phyloP scores from a whole-genome alignment of 768 basidiomycete genomes.

The Kwoniella sp. region DNA sequence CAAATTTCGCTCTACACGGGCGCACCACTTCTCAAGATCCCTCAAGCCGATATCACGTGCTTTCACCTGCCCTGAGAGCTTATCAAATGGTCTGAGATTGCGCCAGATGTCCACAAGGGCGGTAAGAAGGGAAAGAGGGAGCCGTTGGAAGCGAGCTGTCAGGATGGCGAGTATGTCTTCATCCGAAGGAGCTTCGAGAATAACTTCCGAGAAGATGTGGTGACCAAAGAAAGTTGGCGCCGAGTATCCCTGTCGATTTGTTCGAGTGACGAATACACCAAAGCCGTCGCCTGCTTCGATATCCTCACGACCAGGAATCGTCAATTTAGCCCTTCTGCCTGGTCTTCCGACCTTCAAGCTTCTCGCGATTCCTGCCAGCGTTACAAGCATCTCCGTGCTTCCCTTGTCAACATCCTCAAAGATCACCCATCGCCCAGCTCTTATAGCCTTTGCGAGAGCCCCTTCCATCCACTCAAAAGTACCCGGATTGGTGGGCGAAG shows the following conservation, averaged over 20 bases:
- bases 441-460: constrained; percentile 82
- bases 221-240: constrained; percentile 76
- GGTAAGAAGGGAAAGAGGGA: constrained; percentile 61
- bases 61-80: constrained; percentile 39
- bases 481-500: constrained; percentile 78
- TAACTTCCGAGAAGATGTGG: constrained; percentile 77
- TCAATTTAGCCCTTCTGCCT: constrained; percentile 64
- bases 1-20: constrained; percentile 67
- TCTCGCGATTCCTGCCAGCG: constrained; percentile 81
- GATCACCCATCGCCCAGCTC: constrained; percentile 88
- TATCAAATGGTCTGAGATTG: constrained; percentile 56
- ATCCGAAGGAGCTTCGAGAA: constrained; percentile 65
- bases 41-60: constrained; percentile 64
- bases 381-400: constrained; percentile 82
- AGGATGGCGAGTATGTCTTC: constrained; percentile 75
- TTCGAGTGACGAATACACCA: constrained; percentile 82
- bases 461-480: constrained; percentile 97
- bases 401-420: constrained; percentile 90
- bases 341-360: constrained; percentile 67
- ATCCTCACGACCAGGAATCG: constrained; percentile 72
- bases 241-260: constrained; percentile 64
- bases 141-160: constrained; percentile 65
- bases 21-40: constrained; percentile 82
- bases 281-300: constrained; percentile 79
- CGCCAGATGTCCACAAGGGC: constrained; percentile 74